Base-by-base conservation (phyloP, 352 stramenopile species). In the Blastocystis sp. region DNA sequence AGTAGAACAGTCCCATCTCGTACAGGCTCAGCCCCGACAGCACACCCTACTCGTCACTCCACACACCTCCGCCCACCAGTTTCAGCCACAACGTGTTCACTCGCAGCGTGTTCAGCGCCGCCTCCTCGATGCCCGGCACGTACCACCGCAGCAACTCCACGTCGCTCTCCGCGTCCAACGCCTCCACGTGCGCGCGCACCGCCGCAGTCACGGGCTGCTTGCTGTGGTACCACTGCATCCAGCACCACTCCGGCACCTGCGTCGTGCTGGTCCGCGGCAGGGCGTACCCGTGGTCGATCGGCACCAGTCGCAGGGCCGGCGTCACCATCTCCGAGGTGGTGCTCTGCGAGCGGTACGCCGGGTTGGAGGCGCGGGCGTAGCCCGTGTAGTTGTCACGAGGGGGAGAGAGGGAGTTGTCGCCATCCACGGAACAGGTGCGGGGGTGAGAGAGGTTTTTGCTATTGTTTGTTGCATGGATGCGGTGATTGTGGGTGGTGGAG, bases 201-300 rank as follows among this genome's bases (percentile, higher is more conserved):
- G 17, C 48, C 64, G 40, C 19, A 1, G 80, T 89, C 61, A 94
- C 93, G 0, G 91, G 89, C 10, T 89, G 59, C 76, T 91, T 91
- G 0, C 91, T 90, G 80, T 93, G 91, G 1, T 91, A 89, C 91
- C 92, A 94, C 17, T 89, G 81, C 7, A 93, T 78, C 92, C 92
- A 94, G 59, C 91, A 76, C 62, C 93, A 93, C 61, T 89, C 92
- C 28, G 92, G 93, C 78, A 93, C 91, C 1, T 89, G 89, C 14
- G 93, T 89, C 1, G 89, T 71, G 2, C 28, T 43, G 43, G 17
- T 48, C 14, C 21, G 2, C 40, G 92, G 92, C n/a, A 94, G 89
- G 41, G 91, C 93, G 21, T 91, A 92, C 7, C 92, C 92, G 78
- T 94, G 92, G 70, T 91, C 62, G 52, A 61, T 80, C 14, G 84